Conservation (phyloP, 148 eudicot species). For the Drosera capensis region DNA sequence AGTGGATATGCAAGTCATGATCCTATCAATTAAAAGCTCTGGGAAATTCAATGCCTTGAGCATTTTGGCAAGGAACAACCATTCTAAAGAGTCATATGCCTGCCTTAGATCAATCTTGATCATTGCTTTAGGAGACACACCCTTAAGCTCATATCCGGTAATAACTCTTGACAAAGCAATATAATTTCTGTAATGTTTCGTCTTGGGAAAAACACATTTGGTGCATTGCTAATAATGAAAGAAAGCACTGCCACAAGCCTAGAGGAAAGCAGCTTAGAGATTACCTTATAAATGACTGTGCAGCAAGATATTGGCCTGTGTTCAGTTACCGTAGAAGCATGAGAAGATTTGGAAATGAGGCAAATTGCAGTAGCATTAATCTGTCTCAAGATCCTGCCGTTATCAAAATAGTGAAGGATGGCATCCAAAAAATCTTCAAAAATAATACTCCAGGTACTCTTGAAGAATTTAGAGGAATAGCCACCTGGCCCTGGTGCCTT, state of each 20-base stretch:
- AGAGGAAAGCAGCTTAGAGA: neutral
- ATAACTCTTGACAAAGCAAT: no score
- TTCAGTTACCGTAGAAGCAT: neutral
- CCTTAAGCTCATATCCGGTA: neutral
- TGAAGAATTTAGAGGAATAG: neutral
- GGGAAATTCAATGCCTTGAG: neutral
- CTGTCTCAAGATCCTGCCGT: neutral
- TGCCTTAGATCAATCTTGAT: neutral
- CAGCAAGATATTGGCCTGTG: neutral
- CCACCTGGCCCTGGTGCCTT: no score
- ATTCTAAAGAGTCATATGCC: neutral
- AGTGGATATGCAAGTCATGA: no score
- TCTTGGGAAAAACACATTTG: neutral
- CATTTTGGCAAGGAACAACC: neutral
- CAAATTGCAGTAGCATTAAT: neutral
- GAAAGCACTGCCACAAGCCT: neutral
- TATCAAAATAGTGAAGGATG: neutral
- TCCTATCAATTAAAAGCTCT: neutral
- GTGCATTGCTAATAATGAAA: neutral
- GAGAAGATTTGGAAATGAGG: neutral
- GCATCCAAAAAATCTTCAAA: neutral
- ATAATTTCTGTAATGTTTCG: neutral
- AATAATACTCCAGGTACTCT: neutral
- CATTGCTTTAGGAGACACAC: neutral
- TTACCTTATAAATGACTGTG: neutral